A percentile compares a stretch with the other conserved stretches of the same genome.
Conservation (phyloP, 2,329 filamentous ascomycete genomes). For the Chaetoscypha palmicola region DNA sequence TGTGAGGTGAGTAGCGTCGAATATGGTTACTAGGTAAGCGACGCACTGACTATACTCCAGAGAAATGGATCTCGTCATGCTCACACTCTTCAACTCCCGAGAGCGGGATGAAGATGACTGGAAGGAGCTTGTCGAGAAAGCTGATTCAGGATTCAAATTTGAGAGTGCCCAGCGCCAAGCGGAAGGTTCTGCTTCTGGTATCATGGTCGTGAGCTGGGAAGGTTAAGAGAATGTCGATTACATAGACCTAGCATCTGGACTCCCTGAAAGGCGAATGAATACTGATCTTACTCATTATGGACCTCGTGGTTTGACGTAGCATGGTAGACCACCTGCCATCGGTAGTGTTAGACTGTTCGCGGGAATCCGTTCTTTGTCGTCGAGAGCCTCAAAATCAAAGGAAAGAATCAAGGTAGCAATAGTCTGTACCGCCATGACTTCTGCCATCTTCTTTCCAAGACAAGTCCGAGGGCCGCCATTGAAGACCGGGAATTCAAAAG, state of each 20-base stretch:
- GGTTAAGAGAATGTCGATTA: neutral
- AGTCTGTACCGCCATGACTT: slow-evolving; percentile 50
- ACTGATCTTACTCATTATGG: neutral
- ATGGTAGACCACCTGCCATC: slow-evolving; percentile 54
- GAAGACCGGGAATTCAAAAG: slow-evolving; percentile 56
- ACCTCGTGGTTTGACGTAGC: slow-evolving; percentile 15
- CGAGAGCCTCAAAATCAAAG: slow-evolving; percentile 44
- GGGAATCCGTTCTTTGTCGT: slow-evolving; percentile 42
- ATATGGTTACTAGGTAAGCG: no score
- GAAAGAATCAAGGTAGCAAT: slow-evolving; percentile 41
- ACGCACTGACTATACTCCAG: slow-evolving; percentile 5
- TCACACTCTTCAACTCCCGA: slow-evolving; percentile 43
- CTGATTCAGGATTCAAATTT: slow-evolving; percentile 40
- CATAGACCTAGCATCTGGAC: no score
- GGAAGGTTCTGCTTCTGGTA: slow-evolving; percentile 33
- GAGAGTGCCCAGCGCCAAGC: slow-evolving; percentile 51
- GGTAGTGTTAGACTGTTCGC: slow-evolving; percentile 57
- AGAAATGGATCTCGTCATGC: slow-evolving; percentile 40
- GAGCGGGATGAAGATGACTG: slow-evolving; percentile 41
- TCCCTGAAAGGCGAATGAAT: no score
- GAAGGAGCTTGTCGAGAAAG: slow-evolving; percentile 38
- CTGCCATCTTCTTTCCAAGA: slow-evolving; percentile 58
- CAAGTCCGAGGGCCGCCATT: slow-evolving; percentile 56
- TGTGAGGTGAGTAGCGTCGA: slow-evolving; percentile 8
- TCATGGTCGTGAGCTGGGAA: slow-evolving; percentile 6